These are phyloP conservation scores for Lachancea meyersii DNA, from an alignment of 805 yeast genomes.

Conservation along the genomic window DNA sequence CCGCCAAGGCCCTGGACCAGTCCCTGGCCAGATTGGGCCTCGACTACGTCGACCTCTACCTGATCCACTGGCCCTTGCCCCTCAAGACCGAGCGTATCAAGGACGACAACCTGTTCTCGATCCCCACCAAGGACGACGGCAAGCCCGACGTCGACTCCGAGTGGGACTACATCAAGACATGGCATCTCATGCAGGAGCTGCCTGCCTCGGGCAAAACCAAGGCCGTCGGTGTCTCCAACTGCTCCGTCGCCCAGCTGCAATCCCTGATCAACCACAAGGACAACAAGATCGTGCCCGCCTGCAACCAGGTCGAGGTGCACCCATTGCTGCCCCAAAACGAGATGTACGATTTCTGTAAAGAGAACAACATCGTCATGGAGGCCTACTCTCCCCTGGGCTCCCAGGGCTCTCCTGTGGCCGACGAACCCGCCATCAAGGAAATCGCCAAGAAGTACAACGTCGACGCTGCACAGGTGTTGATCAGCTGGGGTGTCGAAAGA, in stretches of 20 bases:
- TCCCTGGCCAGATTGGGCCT: conserved; percentile 58
- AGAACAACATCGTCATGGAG: conserved; percentile 50
- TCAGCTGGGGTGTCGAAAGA: conserved; percentile 57
- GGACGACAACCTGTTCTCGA: conserved; percentile 29
- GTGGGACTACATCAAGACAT: conserved; percentile 49
- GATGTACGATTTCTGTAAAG: conserved; percentile 46
- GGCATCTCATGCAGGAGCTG: conserved; percentile 57
- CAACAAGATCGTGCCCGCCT: conserved; percentile 55
- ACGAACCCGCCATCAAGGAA: conserved; percentile 37
- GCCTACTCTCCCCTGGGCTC: conserved; percentile 80
- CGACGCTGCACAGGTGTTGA: conserved; percentile 44
- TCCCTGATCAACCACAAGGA: conserved; percentile 45
- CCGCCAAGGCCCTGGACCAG: conserved; percentile 47
- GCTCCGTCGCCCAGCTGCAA: conserved; percentile 47
- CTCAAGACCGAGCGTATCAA: conserved; percentile 38
- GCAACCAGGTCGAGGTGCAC: conserved; percentile 72
- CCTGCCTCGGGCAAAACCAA: conserved; percentile 46
- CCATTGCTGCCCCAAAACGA: conserved; percentile 63
- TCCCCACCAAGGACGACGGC: conserved; percentile 38
- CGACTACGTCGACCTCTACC: conserved; percentile 72
- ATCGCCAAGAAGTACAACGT: conserved; percentile 39
- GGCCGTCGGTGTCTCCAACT: conserved; percentile 76
- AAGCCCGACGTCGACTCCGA: conserved; percentile 33
- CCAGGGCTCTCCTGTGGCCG: conserved; percentile 45
- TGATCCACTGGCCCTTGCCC: conserved; percentile 80